Conservation (phyloP, 75 land plant species). For the Sequoiadendron giganteum region DNA sequence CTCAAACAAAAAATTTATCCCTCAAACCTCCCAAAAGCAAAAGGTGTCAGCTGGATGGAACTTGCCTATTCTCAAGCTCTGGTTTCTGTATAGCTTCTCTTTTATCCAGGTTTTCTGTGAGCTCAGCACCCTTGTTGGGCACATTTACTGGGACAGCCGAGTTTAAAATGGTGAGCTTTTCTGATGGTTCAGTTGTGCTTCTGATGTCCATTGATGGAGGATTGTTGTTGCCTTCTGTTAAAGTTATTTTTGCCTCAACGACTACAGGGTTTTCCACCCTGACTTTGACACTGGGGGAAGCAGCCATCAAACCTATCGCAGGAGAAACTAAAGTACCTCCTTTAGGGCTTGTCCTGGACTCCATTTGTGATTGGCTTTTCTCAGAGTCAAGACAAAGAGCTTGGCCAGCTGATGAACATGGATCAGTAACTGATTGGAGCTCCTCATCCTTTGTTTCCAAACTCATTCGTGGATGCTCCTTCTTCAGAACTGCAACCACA, state of each 20-base stretch:
- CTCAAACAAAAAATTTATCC: not conserved
- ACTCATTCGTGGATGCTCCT: not conserved
- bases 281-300: not conserved
- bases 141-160: not conserved
- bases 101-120: not conserved
- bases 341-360: not conserved
- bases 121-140: not conserved
- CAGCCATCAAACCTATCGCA: slow-evolving; percentile 3
- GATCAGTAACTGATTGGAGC: not conserved
- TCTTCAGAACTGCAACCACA: not conserved
- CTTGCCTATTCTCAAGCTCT: not conserved
- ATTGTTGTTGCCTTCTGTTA: not conserved
- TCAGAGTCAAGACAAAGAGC: not conserved
- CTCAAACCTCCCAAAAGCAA: not conserved
- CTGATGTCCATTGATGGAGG: not conserved
- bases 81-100: not conserved
- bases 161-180: not conserved
- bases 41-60: not conserved
- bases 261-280: not conserved
- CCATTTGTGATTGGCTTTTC: not conserved
- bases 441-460: not conserved
- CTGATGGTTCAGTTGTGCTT: not conserved
- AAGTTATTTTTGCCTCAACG: not conserved
- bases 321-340: not conserved
- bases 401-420: not conserved